Conservation (phyloP, 495 filamentous ascomycete species). For the Filosporella fistucella region DNA sequence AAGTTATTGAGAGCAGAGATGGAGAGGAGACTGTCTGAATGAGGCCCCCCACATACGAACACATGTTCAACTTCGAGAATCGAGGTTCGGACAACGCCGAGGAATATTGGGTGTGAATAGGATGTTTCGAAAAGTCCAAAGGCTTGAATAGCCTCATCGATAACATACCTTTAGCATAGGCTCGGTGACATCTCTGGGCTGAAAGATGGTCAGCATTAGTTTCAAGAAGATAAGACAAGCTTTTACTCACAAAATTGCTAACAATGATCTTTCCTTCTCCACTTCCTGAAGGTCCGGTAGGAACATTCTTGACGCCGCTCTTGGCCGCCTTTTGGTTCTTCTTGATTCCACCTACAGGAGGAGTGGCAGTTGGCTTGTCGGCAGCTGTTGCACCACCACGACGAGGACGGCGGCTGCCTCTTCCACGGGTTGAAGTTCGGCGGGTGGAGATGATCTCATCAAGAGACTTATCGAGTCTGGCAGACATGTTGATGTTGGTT, state of each 20-base stretch:
- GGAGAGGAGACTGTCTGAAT: slow-evolving; percentile 36
- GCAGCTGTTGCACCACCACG: slow-evolving; percentile 33
- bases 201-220: not conserved
- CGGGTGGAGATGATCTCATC: slow-evolving; percentile 89
- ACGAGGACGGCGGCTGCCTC: slow-evolving; percentile 47
- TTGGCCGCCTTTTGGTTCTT: slow-evolving; percentile 68
- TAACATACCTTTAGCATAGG: slow-evolving; percentile 99
- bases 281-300: slow-evolving; percentile 53
- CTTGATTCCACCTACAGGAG: slow-evolving; percentile 82
- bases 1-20: slow-evolving; percentile 17
- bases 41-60: slow-evolving; percentile 18
- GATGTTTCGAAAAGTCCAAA: slow-evolving; percentile 48
- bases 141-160: slow-evolving; percentile 48
- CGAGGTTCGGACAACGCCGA: slow-evolving; percentile 16
- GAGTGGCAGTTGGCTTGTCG: slow-evolving; percentile 42
- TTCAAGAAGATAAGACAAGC: not conserved
- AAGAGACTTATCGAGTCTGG: slow-evolving; percentile 90
- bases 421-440: slow-evolving; percentile 41
- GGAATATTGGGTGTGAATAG: slow-evolving; percentile 17
- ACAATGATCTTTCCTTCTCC: slow-evolving; percentile 94
- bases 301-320: slow-evolving; percentile 54
- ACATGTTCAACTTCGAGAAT: slow-evolving; percentile 11
- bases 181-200: slow-evolving; percentile 95
- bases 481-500: slow-evolving; percentile 60
- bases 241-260: slow-evolving; percentile 84